Percentiles rank a stretch among this genome's conserved stretches.
Conservation (phyloP, 768 basidiomycete genomes). For the Sarcodon aspratus region DNA sequence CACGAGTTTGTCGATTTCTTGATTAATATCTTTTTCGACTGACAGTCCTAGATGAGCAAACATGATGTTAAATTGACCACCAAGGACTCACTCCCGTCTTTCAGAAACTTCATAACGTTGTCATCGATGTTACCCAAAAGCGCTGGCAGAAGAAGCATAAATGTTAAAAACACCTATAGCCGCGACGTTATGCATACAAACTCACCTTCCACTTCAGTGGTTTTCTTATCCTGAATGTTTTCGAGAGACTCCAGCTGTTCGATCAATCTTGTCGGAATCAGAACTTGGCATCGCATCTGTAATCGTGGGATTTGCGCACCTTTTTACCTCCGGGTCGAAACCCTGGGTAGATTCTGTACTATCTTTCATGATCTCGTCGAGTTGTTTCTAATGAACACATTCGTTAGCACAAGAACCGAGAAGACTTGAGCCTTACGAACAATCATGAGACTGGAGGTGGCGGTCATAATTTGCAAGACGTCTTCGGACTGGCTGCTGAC, state of each 20-base stretch:
- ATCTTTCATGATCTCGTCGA: background rate
- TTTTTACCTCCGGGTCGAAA: background rate
- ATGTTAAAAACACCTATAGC: background rate
- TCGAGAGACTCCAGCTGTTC: too few species aligned
- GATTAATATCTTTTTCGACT: background rate
- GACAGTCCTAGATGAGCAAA: background rate
- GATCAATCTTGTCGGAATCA: too few species aligned
- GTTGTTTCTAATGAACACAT: background rate
- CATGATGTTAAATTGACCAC: background rate
- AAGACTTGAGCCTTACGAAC: background rate
- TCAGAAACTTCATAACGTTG: background rate
- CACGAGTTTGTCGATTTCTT: background rate
- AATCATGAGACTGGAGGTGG: background rate
- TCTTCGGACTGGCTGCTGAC: too few species aligned
- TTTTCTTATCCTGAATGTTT: too few species aligned
- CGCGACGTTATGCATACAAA: background rate
- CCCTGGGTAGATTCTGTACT: background rate
- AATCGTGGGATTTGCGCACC: too few species aligned
- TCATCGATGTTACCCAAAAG: background rate
- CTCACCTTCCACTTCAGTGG: background rate
- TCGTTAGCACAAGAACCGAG: background rate
- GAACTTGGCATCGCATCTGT: too few species aligned
- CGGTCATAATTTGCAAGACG: background rate
- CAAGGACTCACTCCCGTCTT: background rate
- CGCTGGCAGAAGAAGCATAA: background rate